Evolutionary conservation across 331 rosid species (phyloP).

Genomic region (Spiraea crenata): DNA sequence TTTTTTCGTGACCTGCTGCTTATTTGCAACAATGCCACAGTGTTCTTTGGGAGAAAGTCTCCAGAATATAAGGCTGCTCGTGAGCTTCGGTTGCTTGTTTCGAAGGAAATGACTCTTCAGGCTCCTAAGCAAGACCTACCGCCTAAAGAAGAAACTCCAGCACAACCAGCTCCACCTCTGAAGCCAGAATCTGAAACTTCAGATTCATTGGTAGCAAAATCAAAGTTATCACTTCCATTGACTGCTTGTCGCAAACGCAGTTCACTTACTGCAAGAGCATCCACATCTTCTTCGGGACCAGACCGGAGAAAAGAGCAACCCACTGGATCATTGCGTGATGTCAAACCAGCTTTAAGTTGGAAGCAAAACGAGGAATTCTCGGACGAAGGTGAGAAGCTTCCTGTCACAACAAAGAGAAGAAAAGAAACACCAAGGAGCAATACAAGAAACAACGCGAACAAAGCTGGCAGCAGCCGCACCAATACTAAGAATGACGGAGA

Average conservation of each 20-base stretch:
- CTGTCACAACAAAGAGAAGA: conserved; percentile 20
- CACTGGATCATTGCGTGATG: conserved; percentile 8
- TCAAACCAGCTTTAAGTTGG: conserved; percentile 22
- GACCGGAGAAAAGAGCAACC: conserved; percentile 22
- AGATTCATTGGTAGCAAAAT: conserved; percentile 21
- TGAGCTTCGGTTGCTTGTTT: conserved; percentile 25
- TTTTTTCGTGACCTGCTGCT: conserved; percentile 31
- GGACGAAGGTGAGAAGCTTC: conserved; percentile 18
- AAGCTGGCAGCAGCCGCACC: conserved; percentile 17
- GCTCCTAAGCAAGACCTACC: conserved; percentile 7
- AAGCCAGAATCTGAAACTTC: conserved; percentile 25
- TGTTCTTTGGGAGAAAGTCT: conserved; percentile 19
- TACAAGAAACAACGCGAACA: conserved; percentile 22
- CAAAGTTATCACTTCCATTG: conserved; percentile 29
- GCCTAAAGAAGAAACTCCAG: conserved; percentile 10
- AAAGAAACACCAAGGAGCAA: conserved; percentile 18
- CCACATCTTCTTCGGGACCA: conserved; percentile 25
- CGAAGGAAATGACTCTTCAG: conserved; percentile 19
- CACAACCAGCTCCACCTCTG: neutral
- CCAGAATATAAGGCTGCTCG: conserved; percentile 22
- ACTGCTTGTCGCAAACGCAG: conserved; percentile 39
- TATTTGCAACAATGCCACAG: conserved; percentile 23
- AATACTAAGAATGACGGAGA: conserved; percentile 10
- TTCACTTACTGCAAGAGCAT: conserved; percentile 33
- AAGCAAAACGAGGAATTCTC: conserved; percentile 23